These are phyloP conservation scores for Madurella fahalii DNA, from an alignment of 2,329 filamentous ascomycete genomes.

Conservation along the genomic window DNA sequence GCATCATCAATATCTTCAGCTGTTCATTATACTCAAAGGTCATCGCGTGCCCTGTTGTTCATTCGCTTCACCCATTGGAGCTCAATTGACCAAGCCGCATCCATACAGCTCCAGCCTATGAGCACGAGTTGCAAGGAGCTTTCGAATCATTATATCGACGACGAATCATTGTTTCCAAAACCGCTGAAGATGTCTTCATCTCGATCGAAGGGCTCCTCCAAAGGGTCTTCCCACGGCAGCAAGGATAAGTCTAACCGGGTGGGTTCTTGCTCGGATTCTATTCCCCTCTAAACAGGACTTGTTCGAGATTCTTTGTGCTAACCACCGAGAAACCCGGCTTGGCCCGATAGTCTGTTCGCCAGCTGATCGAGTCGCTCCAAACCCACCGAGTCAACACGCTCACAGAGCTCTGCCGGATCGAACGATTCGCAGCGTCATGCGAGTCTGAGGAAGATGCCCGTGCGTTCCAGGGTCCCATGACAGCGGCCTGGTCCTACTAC, in stretches of 20 bases:
- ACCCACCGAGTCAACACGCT: constrained; percentile 70
- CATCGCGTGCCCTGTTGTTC: too few species aligned
- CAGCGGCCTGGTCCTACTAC: constrained; percentile 66
- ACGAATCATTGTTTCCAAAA: not conserved
- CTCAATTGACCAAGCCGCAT: too few species aligned
- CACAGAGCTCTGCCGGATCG: constrained; percentile 67
- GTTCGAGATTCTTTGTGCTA: not conserved
- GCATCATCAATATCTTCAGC: too few species aligned
- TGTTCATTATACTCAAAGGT: too few species aligned
- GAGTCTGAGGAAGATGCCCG: constrained; percentile 56
- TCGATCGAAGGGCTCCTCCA: not conserved
- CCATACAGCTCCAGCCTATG: too few species aligned
- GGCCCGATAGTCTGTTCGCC: constrained; percentile 25
- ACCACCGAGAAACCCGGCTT: not conserved
- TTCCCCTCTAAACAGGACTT: too few species aligned
- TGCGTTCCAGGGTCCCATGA: constrained; percentile 61
- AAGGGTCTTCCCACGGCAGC: not conserved
- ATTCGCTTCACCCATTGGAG: too few species aligned
- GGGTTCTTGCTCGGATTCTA: not conserved
- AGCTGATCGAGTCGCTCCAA: constrained; percentile 59
- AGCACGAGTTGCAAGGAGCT: too few species aligned
- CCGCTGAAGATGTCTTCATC: not conserved
- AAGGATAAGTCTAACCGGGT: not conserved
- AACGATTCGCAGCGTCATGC: constrained; percentile 58
- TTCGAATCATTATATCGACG: not conserved